Percentiles rank a stretch among this genome's conserved stretches.
Conservation (phyloP, 2,329 filamentous ascomycete species). For the Torrubiella hemipterigena region DNA sequence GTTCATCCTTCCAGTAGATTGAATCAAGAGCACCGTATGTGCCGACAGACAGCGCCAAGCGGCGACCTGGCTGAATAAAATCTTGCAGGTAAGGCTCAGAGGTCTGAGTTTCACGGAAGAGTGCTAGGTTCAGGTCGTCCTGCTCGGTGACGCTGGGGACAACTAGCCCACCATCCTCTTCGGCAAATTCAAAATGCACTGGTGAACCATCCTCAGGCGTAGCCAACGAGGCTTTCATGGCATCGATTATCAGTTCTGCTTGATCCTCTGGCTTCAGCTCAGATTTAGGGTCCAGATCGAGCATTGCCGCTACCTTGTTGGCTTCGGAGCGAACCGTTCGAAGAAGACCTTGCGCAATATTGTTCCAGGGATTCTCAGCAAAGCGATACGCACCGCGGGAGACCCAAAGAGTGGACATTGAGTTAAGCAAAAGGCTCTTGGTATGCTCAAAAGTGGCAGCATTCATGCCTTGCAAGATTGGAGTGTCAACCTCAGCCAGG, state of each 20-base stretch:
- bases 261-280: slow-evolving; percentile 15
- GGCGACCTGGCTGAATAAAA: slow-evolving; percentile 24
- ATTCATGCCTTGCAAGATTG: slow-evolving; percentile 27
- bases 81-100: slow-evolving; percentile 16
- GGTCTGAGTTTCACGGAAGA: slow-evolving; percentile 14
- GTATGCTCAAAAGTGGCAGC: slow-evolving; percentile 23
- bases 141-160: slow-evolving; percentile 17
- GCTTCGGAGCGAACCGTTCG: slow-evolving; percentile 34
- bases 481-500: slow-evolving; percentile 30
- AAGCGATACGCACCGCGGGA: slow-evolving; percentile 24
- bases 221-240: slow-evolving; percentile 11
- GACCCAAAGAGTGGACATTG: slow-evolving; percentile 26
- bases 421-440: slow-evolving; percentile 20
- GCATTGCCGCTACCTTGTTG: slow-evolving; percentile 27
- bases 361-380: slow-evolving; percentile 23
- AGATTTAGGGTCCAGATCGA: slow-evolving; percentile 30
- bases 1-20: slow-evolving; percentile 25
- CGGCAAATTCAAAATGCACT: slow-evolving; percentile 17
- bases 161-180: slow-evolving; percentile 14
- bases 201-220: slow-evolving; percentile 9
- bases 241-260: slow-evolving; percentile 19
- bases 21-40: slow-evolving; percentile 24
- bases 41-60: slow-evolving; percentile 24
- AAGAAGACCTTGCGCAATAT: slow-evolving; percentile 32
- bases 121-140: slow-evolving; percentile 12